phyloP scores from a whole-genome alignment of 805 yeast genomes.

The Kazachstania viticola region DNA sequence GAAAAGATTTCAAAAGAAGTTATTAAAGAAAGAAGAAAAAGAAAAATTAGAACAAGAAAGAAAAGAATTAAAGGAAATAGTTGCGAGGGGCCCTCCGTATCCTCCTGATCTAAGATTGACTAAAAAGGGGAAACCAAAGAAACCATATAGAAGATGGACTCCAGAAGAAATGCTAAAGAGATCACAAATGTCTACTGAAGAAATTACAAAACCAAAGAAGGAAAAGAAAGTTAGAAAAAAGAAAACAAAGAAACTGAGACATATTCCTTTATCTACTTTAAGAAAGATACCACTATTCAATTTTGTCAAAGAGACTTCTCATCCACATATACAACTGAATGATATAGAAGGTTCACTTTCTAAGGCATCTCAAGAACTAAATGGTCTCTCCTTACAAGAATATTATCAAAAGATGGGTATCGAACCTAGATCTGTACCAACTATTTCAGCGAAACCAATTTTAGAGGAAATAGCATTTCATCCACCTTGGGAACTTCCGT shows the following conservation, averaged over 20 bases:
- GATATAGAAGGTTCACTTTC: constrained; percentile 17
- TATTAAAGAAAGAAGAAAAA: constrained; percentile 11
- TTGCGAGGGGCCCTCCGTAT: constrained; percentile 26
- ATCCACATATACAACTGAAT: constrained; percentile 5
- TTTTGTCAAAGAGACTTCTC: constrained; percentile 7
- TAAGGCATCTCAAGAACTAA: constrained; percentile 1
- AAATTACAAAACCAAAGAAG: constrained; percentile 4
- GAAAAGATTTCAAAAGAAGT: constrained; percentile 13
- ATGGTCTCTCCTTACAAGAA: neutral
- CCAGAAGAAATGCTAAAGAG: constrained; percentile 22
- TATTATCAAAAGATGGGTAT: neutral
- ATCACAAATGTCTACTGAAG: constrained; percentile 11
- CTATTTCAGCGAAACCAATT: neutral
- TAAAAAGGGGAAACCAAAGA: constrained; percentile 24
- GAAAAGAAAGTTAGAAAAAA: constrained; percentile 14
- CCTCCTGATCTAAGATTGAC: constrained; percentile 23
- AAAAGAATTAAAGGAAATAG: constrained; percentile 22
- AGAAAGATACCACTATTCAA: constrained; percentile 21
- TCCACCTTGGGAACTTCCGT: constrained; percentile 27
- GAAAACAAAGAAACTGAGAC: constrained; percentile 14
- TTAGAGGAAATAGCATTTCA: constrained; percentile 13
- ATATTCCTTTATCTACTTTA: constrained; percentile 16
- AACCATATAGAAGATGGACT: constrained; percentile 26
- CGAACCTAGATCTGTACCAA: neutral
- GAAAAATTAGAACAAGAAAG: constrained; percentile 15